These are phyloP conservation scores for Dactylellina sp. DNA, from an alignment of 2,329 filamentous ascomycete species.

Conservation along the genomic window DNA sequence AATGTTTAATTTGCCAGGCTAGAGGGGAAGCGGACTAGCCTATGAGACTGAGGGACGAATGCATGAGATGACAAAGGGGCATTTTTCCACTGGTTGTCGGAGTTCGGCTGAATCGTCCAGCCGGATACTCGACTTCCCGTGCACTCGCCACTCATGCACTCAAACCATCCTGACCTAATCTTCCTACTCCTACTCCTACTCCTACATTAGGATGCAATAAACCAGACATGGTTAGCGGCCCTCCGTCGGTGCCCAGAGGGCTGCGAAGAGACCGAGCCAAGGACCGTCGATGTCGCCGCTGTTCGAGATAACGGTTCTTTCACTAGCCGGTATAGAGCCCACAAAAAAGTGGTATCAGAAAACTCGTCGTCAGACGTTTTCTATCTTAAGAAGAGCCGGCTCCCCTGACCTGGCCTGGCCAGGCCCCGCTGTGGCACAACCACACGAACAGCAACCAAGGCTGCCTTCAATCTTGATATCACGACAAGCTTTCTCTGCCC, in stretches of 20 bases:
- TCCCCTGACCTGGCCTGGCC: too few relatives aligned
- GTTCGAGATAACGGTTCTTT: too few relatives aligned
- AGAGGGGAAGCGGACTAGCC: conserved; percentile 4
- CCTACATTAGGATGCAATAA: too few relatives aligned
- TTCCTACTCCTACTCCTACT: too few relatives aligned
- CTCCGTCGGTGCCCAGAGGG: too few relatives aligned
- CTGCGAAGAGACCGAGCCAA: conserved; percentile 4
- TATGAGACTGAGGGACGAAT: neutral
- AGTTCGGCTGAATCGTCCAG: conserved; percentile 30
- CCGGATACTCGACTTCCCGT: conserved; percentile 26
- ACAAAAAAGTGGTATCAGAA: too few relatives aligned
- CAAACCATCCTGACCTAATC: too few relatives aligned
- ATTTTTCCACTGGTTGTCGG: conserved; percentile 16
- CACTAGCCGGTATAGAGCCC: too few relatives aligned
- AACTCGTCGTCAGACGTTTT: too few relatives aligned
- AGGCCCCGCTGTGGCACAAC: too few relatives aligned
- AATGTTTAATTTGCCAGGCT: conserved; percentile 21
- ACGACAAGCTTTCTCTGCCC: conserved; percentile 36
- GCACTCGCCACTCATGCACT: neutral
- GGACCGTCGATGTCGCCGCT: conserved; percentile 5
- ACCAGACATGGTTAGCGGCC: too few relatives aligned
- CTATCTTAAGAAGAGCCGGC: too few relatives aligned
- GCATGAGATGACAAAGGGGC: conserved; percentile 48
- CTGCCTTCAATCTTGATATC: neutral
- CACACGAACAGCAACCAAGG: neutral